A percentile compares a stretch with the other conserved stretches of the same genome.
Evolutionary conservation across 257 asterid species (phyloP).

Genomic region (Nicotiana attenuata): DNA sequence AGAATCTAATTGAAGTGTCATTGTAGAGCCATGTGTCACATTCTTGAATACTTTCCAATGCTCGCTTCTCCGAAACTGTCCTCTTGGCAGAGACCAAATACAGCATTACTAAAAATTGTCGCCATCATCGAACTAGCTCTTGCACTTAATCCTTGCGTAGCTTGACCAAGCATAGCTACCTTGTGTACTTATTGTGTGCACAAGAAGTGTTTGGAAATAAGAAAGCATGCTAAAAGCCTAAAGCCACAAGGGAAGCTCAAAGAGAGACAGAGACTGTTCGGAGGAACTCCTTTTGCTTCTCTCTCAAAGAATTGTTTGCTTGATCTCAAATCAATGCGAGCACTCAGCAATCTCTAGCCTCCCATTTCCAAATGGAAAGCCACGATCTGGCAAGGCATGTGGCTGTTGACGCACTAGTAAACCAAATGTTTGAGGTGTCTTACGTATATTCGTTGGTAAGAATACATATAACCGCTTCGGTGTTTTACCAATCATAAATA

Average conservation of each 20-base stretch:
- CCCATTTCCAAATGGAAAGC: not conserved
- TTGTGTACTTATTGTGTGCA: not conserved
- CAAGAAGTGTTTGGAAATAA: not conserved
- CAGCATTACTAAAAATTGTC: not conserved
- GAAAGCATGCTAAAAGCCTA: not conserved
- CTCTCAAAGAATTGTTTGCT: not conserved
- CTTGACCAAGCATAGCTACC: not conserved
- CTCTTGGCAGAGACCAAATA: not conserved
- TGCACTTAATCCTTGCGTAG: not conserved
- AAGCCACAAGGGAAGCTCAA: not conserved
- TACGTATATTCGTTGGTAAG: not conserved
- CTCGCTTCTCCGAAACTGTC: not conserved
- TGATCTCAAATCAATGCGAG: not conserved
- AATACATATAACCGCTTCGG: not conserved
- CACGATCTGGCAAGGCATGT: not conserved
- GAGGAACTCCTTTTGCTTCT: not conserved
- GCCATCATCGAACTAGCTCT: not conserved
- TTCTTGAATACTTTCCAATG: not conserved
- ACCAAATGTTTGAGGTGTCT: not conserved
- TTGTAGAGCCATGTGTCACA: not conserved
- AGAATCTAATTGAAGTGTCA: not conserved
- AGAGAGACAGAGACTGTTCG: not conserved
- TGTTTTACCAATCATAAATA: not conserved
- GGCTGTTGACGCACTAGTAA: not conserved
- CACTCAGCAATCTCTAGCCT: not conserved